phyloP scores from a whole-genome alignment of 805 yeast genomes.

The Starmerella davenportii region DNA sequence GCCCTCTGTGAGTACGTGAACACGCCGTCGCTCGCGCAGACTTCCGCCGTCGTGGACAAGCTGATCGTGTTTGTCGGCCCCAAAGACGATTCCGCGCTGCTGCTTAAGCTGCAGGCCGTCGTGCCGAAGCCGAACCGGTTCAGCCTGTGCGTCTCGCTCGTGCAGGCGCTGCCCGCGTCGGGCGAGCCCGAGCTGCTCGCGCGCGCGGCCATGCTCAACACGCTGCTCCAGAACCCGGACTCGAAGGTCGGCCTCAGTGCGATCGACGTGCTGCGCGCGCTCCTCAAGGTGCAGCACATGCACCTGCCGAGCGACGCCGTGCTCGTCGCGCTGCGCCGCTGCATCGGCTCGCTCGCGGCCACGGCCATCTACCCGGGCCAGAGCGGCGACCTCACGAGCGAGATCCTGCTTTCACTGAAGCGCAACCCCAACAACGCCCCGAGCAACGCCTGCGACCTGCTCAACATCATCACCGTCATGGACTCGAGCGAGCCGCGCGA shows the following conservation, averaged over 20 bases:
- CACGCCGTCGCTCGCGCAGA: conserved; percentile 5
- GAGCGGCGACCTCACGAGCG: conserved; percentile 61
- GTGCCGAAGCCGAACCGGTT: conserved; percentile 67
- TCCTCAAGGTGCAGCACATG: conserved; percentile 13
- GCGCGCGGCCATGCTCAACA: conserved; percentile 8
- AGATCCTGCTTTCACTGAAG: conserved; percentile 23
- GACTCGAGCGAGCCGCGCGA: conserved; percentile 1
- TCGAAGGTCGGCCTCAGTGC: conserved; percentile 79
- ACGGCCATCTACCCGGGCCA: conserved; percentile 81
- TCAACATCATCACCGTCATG: conserved; percentile 12
- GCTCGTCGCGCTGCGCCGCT: conserved; percentile 15
- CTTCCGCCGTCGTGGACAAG: conserved; percentile 19
- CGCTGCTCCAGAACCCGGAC: conserved; percentile 28
- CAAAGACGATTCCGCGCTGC: background rate
- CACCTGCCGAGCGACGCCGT: conserved; percentile 2
- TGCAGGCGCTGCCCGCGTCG: conserved; percentile 12
- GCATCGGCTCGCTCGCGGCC: conserved; percentile 52
- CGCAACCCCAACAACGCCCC: background rate
- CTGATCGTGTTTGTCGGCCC: conserved; percentile 44
- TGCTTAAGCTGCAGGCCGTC: conserved; percentile 28
- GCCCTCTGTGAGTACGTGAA: conserved; percentile 6
- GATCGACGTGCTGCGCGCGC: conserved; percentile 48
- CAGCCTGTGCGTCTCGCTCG: conserved; percentile 29
- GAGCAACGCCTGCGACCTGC: conserved; percentile 7
- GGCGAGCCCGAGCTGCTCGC: conserved; percentile 1